Percentiles rank a stretch among this genome's conserved stretches.
Evolutionary conservation across 805 yeast species (phyloP).

Genomic region (Candida nitratophila): DNA sequence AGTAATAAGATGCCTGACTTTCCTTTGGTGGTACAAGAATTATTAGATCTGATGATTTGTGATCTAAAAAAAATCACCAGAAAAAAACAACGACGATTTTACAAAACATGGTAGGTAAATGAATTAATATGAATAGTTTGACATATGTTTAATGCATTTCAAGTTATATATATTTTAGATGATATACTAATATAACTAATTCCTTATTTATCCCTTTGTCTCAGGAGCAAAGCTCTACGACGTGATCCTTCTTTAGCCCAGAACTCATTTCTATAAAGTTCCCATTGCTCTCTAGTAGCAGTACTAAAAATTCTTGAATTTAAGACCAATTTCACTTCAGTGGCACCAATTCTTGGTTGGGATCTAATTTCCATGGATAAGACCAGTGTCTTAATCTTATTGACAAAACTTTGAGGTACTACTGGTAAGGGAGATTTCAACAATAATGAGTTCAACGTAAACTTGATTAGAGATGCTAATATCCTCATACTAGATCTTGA

Average conservation of each 20-base stretch:
- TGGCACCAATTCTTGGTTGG: constrained; percentile 65
- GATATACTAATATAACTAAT: too few species aligned
- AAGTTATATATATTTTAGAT: too few species aligned
- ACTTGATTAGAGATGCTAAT: background rate
- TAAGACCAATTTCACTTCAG: constrained; percentile 73
- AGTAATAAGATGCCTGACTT: too few species aligned
- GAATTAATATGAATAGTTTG: too few species aligned
- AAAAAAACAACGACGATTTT: too few species aligned
- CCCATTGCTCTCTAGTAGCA: constrained; percentile 91
- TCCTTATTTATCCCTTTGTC: background rate
- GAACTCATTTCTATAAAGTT: constrained; percentile 83
- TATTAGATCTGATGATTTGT: too few species aligned
- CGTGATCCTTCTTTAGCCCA: constrained; percentile 82
- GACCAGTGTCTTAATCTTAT: background rate
- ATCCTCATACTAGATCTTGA: constrained; percentile 8
- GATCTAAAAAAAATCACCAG: too few species aligned
- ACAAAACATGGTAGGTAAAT: too few species aligned
- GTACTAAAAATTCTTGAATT: constrained; percentile 78
- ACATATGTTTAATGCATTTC: too few species aligned
- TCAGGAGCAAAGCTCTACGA: constrained; percentile 31
- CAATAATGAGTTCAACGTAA: background rate
- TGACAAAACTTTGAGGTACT: background rate
- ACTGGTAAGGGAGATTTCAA: background rate
- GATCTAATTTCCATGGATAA: constrained; percentile 22
- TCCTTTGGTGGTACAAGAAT: too few species aligned